Evolutionary conservation across 2,329 filamentous ascomycete species (phyloP).

Genomic region (Aureobasidium sp.): DNA sequence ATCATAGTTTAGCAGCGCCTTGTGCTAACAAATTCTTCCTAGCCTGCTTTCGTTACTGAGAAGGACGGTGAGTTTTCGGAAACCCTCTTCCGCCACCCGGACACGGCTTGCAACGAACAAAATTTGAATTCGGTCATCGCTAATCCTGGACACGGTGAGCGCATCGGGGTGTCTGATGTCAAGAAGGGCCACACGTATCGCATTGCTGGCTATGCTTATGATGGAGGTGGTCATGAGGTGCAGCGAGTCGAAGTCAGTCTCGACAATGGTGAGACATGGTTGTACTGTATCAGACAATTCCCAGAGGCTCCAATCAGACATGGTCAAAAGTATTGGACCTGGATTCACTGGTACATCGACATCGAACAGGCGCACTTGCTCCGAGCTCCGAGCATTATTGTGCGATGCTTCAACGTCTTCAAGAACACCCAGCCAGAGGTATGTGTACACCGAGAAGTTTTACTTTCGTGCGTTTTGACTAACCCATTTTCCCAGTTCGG

Average conservation of each 20-base stretch:
- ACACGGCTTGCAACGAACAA: conserved; percentile 44
- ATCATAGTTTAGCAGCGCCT: accelerated
- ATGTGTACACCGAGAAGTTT: conserved; percentile 22
- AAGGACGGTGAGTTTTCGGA: conserved; percentile 43
- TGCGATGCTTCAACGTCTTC: conserved; percentile 44
- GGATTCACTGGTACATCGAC: conserved; percentile 48
- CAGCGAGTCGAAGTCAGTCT: conserved; percentile 45
- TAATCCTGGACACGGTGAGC: conserved; percentile 42
- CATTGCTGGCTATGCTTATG: conserved; percentile 44
- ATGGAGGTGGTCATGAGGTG: conserved; percentile 46
- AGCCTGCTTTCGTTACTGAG: conserved; percentile 42
- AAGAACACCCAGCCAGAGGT: conserved; percentile 46
- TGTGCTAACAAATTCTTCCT: background rate
- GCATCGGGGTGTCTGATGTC: conserved; percentile 33
- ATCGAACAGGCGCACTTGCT: conserved; percentile 40
- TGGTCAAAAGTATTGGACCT: conserved; percentile 49
- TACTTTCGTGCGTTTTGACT: background rate
- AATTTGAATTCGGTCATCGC: conserved; percentile 44
- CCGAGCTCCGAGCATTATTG: conserved; percentile 37
- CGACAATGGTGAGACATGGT: conserved; percentile 43
- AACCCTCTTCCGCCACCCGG: conserved; percentile 42
- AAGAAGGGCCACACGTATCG: conserved; percentile 37
- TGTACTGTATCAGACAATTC: conserved; percentile 44
- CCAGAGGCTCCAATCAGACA: conserved; percentile 45
- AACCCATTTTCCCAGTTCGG: background rate